Evolutionary conservation across 2,329 filamentous ascomycete species (phyloP).

Genomic region (Aspergillus novofumigatus): DNA sequence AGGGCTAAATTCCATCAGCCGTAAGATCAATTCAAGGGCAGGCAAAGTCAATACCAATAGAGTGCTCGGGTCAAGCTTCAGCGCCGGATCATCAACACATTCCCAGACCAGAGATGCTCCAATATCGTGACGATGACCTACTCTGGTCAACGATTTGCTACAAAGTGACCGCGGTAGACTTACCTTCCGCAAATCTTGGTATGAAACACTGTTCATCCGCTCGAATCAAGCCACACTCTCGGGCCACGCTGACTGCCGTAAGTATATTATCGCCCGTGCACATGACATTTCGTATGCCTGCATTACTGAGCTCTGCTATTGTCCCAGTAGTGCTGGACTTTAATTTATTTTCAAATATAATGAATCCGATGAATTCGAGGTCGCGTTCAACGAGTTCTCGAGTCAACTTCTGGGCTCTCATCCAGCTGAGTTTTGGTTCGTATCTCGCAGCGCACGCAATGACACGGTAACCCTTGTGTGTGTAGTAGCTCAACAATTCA

Average conservation of each 20-base stretch:
- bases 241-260: slow-evolving; percentile 90
- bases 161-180: slow-evolving; percentile 9
- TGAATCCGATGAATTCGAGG: slow-evolving; percentile 89
- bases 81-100: slow-evolving; percentile 82
- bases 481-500: slow-evolving; percentile 83
- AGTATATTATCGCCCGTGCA: slow-evolving; percentile 97
- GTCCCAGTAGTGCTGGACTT: slow-evolving; percentile 81
- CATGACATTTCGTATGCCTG: slow-evolving; percentile 88
- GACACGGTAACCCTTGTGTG: slow-evolving; percentile 91
- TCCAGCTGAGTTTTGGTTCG: slow-evolving; percentile 82
- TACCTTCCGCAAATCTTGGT: slow-evolving; percentile 76
- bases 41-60: slow-evolving; percentile 53
- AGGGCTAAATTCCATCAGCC: slow-evolving; percentile 51
- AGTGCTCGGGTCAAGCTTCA: slow-evolving; percentile 72
- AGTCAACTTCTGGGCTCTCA: slow-evolving; percentile 91
- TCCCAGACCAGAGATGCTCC: slow-evolving; percentile 79
- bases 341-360: slow-evolving; percentile 97
- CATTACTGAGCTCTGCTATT: slow-evolving; percentile 73
- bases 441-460: slow-evolving; percentile 93
- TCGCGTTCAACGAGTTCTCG: slow-evolving; percentile 77
- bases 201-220: slow-evolving; percentile 85
- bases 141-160: not conserved
- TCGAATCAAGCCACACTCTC: slow-evolving; percentile 81
- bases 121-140: slow-evolving; percentile 68
- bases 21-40: not conserved